Conservation (phyloP, 208 protist species). For the Kentomonas sorsogonicus region DNA sequence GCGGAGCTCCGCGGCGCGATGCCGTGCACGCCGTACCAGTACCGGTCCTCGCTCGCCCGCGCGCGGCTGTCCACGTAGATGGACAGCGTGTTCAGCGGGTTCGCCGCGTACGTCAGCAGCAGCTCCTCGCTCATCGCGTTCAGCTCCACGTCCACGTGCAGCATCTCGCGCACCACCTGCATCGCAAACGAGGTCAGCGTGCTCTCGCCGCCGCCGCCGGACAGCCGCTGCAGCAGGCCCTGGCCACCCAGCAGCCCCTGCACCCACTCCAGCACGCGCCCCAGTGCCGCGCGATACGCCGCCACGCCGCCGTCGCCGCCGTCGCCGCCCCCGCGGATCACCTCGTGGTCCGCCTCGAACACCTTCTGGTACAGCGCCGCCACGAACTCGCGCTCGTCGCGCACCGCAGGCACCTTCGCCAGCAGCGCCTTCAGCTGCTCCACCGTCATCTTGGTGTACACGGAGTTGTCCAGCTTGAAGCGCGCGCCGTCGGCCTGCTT, state of each 20-base stretch:
- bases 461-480: background rate
- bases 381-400: background rate
- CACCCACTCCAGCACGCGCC: background rate
- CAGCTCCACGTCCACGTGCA: conserved; percentile 8
- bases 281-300: too few relatives aligned
- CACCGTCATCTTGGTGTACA: background rate
- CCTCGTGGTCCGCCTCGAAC: conserved; percentile 4
- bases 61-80: background rate
- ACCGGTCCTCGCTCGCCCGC: background rate
- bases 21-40: conserved; percentile 1
- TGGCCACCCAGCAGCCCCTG: background rate
- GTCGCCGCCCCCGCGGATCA: background rate
- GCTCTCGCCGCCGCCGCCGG: background rate
- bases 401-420: background rate
- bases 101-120: conserved; percentile 5
- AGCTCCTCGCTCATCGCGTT: conserved; percentile 3
- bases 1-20: background rate
- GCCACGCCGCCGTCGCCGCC: background rate
- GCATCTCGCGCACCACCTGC: conserved; percentile 8
- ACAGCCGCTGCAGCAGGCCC: background rate
- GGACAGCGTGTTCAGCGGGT: background rate
- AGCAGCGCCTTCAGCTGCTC: background rate
- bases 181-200: background rate
- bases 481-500: too few relatives aligned
- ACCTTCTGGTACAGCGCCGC: background rate